Conservation (phyloP, 2,329 filamentous ascomycete species). For the Sordariomycetes sp. region DNA sequence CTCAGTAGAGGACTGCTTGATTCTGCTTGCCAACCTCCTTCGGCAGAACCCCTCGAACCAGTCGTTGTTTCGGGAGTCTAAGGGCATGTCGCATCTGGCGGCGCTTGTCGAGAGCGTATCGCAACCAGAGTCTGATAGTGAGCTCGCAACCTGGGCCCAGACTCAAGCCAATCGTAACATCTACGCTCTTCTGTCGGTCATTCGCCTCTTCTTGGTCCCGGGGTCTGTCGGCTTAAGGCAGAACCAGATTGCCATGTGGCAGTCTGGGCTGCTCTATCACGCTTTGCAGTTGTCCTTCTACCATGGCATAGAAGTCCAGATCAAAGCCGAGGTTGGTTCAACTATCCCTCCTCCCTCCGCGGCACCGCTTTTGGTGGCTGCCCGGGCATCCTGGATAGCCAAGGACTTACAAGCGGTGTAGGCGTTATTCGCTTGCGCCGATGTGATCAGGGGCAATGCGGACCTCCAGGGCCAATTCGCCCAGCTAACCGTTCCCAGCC, state of each 20-base stretch:
- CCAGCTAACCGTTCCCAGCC: constrained; percentile 57
- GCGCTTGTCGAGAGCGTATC: constrained; percentile 49
- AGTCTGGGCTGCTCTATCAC: constrained; percentile 65
- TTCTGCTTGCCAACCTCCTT: constrained; percentile 78
- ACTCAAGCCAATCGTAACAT: constrained; percentile 78
- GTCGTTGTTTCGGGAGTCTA: constrained; percentile 83
- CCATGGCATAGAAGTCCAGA: constrained; percentile 55
- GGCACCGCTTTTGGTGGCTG: background rate
- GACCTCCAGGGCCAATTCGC: constrained; percentile 80
- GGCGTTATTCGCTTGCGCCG: constrained; percentile 74
- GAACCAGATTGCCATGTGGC: constrained; percentile 80
- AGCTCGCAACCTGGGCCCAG: constrained; percentile 61
- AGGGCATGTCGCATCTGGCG: constrained; percentile 61
- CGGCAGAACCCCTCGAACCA: constrained; percentile 85
- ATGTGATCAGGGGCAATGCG: constrained; percentile 73
- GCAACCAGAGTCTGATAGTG: constrained; percentile 32
- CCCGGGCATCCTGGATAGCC: background rate
- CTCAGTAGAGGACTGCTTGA: constrained; percentile 84
- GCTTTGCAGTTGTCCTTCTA: constrained; percentile 76
- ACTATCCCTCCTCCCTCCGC: background rate
- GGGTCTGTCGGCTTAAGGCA: constrained; percentile 69
- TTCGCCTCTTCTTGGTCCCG: constrained; percentile 71
- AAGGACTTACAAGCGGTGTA: constrained; percentile 17
- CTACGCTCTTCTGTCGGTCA: constrained; percentile 76
- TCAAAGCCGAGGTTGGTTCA: constrained; percentile 62